These are phyloP conservation scores for Clitopilus passeckerianus DNA, from an alignment of 768 basidiomycete species.

Conservation along the genomic window DNA sequence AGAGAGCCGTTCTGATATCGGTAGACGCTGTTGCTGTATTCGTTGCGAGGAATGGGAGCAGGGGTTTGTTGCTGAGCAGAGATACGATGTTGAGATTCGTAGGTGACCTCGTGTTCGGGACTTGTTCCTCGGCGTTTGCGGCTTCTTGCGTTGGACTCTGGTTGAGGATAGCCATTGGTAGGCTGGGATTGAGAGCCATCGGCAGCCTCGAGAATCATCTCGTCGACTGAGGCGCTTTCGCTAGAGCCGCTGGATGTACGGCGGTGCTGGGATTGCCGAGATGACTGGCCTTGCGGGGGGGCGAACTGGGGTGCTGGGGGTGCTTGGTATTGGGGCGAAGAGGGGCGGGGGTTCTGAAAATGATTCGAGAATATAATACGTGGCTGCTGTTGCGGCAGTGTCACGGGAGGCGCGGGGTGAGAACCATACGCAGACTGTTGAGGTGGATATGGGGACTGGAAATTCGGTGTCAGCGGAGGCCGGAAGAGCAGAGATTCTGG, in stretches of 20 bases:
- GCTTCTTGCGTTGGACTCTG: background rate
- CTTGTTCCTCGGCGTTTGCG: background rate
- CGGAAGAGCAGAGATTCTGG: background rate
- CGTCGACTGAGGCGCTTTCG: constrained; percentile 35
- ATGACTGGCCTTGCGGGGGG: constrained; percentile 1
- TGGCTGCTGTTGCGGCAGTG: constrained; percentile 18
- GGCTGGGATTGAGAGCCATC: constrained; percentile 17
- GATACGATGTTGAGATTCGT: constrained; percentile 3
- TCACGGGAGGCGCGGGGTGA: constrained; percentile 26
- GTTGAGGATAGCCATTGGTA: constrained; percentile 1
- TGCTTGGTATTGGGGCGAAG: background rate
- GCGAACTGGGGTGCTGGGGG: background rate
- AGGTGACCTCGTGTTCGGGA: background rate
- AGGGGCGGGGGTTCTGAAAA: constrained; percentile 4
- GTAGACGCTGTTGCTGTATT: constrained; percentile 4
- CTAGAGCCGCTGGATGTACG: constrained; percentile 26
- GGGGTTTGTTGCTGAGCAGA: constrained; percentile 9
- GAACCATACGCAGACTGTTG: background rate
- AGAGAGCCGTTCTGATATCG: constrained; percentile 9
- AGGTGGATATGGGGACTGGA: background rate
- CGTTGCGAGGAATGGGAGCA: constrained; percentile 2
- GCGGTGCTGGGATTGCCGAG: constrained; percentile 1
- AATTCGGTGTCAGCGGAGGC: background rate
- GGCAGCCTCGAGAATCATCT: constrained; percentile 37
- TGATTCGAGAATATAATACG: constrained; percentile 25